These are phyloP conservation scores for Incumbomyces lentus DNA, from an alignment of 2,329 filamentous ascomycete genomes.

Conservation along the genomic window DNA sequence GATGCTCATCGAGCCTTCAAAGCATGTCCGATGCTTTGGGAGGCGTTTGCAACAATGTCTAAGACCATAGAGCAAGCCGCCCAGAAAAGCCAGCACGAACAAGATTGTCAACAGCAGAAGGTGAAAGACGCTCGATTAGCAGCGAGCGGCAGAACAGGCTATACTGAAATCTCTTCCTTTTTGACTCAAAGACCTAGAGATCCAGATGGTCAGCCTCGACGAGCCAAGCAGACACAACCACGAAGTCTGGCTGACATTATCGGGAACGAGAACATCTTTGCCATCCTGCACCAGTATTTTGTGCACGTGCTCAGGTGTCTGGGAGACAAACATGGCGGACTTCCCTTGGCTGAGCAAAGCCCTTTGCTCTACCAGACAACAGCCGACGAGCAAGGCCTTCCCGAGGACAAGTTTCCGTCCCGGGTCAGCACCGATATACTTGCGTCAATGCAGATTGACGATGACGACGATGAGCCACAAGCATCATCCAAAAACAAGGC, in stretches of 20 bases:
- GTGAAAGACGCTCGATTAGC: constrained; percentile 2
- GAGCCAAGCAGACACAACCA: constrained; percentile 43
- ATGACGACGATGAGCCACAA: no score
- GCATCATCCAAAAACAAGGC: no score
- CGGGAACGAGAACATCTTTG: constrained; percentile 48
- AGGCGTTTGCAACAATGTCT: constrained; percentile 45
- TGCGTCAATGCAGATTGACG: neutral
- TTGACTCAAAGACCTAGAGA: constrained; percentile 46
- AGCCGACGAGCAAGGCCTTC: constrained; percentile 11
- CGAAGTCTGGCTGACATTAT: constrained; percentile 50
- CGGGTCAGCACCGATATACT: constrained; percentile 2
- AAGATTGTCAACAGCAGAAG: constrained; percentile 23
- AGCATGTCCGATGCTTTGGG: constrained; percentile 40
- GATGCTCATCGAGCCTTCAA: constrained; percentile 39
- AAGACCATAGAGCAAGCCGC: constrained; percentile 40
- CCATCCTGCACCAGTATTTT: constrained; percentile 47
- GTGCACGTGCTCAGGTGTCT: constrained; percentile 39
- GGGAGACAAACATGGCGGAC: constrained; percentile 35
- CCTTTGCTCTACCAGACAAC: constrained; percentile 31
- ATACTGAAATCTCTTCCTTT: constrained; percentile 49
- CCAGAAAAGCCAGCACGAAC: constrained; percentile 35
- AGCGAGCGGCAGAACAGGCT: constrained; percentile 26
- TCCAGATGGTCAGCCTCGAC: constrained; percentile 44
- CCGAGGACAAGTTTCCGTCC: constrained; percentile 3
- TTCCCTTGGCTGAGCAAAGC: constrained; percentile 28